A percentile compares a stretch with the other conserved stretches of the same genome.
These are phyloP conservation scores for Pyricularia pennisetigena DNA, from an alignment of 2,329 filamentous ascomycete genomes.

Conservation along the genomic window DNA sequence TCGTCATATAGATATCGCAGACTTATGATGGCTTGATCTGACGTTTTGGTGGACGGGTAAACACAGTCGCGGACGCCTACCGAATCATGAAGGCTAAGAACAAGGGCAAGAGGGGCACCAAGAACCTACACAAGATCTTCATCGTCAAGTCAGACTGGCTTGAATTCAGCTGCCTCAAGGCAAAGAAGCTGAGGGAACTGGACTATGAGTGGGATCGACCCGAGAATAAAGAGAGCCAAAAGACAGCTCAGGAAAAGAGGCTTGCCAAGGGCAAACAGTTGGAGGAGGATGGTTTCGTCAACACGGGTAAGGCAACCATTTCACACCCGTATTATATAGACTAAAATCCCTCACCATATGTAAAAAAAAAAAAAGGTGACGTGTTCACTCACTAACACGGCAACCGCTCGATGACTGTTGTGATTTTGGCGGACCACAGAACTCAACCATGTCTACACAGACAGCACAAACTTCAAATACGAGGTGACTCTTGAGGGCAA, in stretches of 20 bases:
- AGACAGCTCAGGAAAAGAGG: conserved; percentile 21
- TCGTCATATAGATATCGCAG: background rate
- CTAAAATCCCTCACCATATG: background rate
- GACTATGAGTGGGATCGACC: conserved; percentile 22
- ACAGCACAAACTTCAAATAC: background rate
- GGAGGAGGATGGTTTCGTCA: conserved; percentile 30
- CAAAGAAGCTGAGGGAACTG: conserved; percentile 18
- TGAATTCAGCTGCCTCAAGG: conserved; percentile 26
- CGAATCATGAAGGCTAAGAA: background rate
- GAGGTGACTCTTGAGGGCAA: background rate
- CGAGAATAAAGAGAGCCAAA: conserved; percentile 20
- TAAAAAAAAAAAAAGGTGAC: too few relatives aligned
- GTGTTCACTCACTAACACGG: background rate
- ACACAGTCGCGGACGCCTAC: background rate
- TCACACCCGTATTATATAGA: background rate
- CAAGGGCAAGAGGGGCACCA: background rate
- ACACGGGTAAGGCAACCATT: conserved; percentile 31
- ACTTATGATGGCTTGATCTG: background rate
- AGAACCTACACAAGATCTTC: conserved; percentile 5
- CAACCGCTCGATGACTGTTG: background rate
- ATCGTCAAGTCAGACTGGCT: conserved; percentile 37
- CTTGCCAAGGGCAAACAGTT: conserved; percentile 19
- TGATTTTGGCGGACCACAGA: background rate
- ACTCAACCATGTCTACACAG: conserved; percentile 6
- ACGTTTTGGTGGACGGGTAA: conserved; percentile 15